Conservation (phyloP, 73 alveolate species). For the Tetrahymena borealis region DNA sequence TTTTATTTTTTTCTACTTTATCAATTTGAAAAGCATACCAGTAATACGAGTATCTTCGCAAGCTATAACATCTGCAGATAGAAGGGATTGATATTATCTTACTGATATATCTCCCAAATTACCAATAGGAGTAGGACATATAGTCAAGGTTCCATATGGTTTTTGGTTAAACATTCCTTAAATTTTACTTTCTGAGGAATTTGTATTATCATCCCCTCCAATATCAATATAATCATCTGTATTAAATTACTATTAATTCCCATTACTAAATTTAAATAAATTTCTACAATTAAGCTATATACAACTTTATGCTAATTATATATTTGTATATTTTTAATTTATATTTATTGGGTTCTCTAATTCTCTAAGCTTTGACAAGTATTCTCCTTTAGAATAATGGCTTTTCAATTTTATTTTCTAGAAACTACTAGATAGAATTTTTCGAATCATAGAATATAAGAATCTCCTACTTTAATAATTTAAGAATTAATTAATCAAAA, state of each 20-base stretch:
- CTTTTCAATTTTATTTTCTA: neutral
- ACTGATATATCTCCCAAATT: conserved; percentile 63
- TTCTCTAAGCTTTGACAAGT: neutral
- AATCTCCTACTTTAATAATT: neutral
- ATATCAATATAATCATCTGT: neutral
- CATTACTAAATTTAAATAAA: neutral
- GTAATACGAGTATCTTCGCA: conserved; percentile 84
- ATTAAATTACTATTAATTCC: neutral
- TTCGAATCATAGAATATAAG: neutral
- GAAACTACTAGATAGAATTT: neutral
- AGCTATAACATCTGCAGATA: conserved; percentile 72
- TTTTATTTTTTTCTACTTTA: conserved; percentile 44
- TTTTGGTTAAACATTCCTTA: neutral
- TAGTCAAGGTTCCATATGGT: conserved; percentile 41
- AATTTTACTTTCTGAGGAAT: neutral
- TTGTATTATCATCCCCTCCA: neutral
- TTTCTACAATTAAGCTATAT: neutral
- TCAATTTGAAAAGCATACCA: conserved; percentile 62
- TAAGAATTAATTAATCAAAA: neutral
- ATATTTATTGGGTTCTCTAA: neutral
- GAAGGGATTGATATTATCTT: conserved; percentile 62
- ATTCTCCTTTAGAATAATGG: neutral
- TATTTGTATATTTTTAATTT: neutral
- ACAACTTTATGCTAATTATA: neutral
- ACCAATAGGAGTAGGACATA: conserved; percentile 88